Evolutionary conservation across 1,284 basidiomycete species (phyloP).

Genomic region (Pisolithus thermaeus): DNA sequence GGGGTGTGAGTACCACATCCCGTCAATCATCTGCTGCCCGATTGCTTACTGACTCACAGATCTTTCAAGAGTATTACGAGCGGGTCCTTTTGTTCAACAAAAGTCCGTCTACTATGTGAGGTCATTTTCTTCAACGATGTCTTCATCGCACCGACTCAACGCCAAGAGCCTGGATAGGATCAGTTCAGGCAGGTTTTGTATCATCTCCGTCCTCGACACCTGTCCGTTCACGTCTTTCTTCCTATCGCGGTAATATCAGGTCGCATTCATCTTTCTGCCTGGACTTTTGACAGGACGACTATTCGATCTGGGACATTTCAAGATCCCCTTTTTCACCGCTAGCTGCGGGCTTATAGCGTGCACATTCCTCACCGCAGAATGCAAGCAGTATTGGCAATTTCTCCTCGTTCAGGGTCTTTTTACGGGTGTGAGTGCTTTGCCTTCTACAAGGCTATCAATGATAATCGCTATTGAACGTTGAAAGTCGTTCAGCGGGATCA

Average conservation of each 20-base stretch:
- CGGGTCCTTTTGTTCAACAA: conserved; percentile 21
- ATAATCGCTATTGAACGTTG: neutral
- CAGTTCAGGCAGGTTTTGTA: conserved; percentile 23
- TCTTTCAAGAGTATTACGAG: conserved; percentile 34
- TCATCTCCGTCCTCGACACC: neutral
- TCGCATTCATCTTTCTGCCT: conserved; percentile 39
- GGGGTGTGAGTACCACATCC: neutral
- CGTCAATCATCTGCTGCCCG: too few species aligned
- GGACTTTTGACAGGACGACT: conserved; percentile 23
- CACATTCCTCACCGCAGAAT: conserved; percentile 46
- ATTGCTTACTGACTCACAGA: conserved; percentile 6
- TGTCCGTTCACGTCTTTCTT: neutral
- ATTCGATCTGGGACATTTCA: conserved; percentile 28
- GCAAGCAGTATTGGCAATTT: conserved; percentile 49
- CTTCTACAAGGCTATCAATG: neutral
- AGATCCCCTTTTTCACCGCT: conserved; percentile 29
- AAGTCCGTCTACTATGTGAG: conserved; percentile 28
- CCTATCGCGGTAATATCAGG: conserved; percentile 9
- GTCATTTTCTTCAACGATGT: neutral
- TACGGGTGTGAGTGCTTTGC: conserved; percentile 31
- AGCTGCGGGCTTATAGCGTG: conserved; percentile 37
- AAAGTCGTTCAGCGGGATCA: conserved; percentile 24
- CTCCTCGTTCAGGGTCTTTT: conserved; percentile 44
- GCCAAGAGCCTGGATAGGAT: conserved; percentile 34
- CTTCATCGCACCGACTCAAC: conserved; percentile 1